These are phyloP conservation scores for Hydrangea macrophylla DNA, from an alignment of 148 eudicot species.

Conservation along the genomic window DNA sequence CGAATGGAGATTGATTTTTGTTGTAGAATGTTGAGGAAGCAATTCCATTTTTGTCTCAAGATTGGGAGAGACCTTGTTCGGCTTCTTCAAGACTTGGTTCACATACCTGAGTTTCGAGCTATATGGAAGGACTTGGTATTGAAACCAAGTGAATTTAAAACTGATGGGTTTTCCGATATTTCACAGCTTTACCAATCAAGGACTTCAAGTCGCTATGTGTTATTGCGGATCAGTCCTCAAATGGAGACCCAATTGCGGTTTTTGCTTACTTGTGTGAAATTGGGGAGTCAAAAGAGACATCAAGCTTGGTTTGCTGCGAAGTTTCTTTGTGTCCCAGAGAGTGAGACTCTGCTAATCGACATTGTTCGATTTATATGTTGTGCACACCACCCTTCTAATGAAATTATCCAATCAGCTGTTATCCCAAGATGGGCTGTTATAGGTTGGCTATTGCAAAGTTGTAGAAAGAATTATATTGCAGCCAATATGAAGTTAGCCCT, in stretches of 20 bases:
- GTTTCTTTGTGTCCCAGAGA: slow-evolving; percentile 55
- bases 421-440: slow-evolving; percentile 92
- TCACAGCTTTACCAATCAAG: slow-evolving; percentile 48
- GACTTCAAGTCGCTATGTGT: slow-evolving; percentile 67
- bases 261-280: slow-evolving; percentile 72
- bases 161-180: slow-evolving; percentile 51
- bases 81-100: slow-evolving; percentile 82
- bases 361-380: slow-evolving; percentile 86
- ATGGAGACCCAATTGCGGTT: slow-evolving; percentile 80
- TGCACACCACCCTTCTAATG: slow-evolving; percentile 79
- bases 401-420: slow-evolving; percentile 61
- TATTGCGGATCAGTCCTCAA: slow-evolving; percentile 65
- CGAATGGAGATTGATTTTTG: slow-evolving; percentile 71
- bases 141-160: slow-evolving; percentile 49
- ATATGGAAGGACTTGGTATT: slow-evolving; percentile 73
- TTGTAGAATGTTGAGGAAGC: slow-evolving; percentile 64
- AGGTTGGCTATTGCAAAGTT: slow-evolving; percentile 70
- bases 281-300: slow-evolving; percentile 69
- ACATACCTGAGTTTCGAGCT: slow-evolving; percentile 63
- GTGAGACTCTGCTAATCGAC: slow-evolving; percentile 59
- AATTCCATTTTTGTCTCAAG: slow-evolving; percentile 62
- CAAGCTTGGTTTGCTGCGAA: slow-evolving; percentile 79
- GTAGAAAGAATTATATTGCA: slow-evolving; percentile 59
- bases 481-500: slow-evolving; percentile 73
- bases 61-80: slow-evolving; percentile 89